These are phyloP conservation scores for Aspergillus haitiensis DNA, from an alignment of 495 filamentous ascomycete genomes.

Conservation along the genomic window DNA sequence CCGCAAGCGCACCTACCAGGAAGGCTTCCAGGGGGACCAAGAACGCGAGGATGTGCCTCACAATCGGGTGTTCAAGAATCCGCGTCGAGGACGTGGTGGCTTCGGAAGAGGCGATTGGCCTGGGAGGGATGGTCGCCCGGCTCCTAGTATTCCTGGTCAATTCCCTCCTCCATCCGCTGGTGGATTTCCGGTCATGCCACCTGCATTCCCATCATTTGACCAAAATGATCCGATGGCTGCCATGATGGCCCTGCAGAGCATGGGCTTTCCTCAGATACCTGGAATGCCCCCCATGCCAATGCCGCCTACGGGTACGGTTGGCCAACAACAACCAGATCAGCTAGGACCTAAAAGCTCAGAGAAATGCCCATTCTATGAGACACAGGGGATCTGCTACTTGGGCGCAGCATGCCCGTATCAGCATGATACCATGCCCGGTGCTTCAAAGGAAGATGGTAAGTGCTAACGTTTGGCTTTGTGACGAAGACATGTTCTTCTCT, in stretches of 20 bases:
- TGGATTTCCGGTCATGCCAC: constrained; percentile 52
- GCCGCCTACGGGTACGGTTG: constrained; percentile 30
- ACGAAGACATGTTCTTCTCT: constrained; percentile 3
- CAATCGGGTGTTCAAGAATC: constrained; percentile 68
- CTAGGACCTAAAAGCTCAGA: constrained; percentile 46
- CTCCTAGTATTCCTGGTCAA: constrained; percentile 25
- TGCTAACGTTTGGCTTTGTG: not conserved
- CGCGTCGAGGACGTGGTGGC: constrained; percentile 63
- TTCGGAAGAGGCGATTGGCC: constrained; percentile 52
- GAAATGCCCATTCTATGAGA: constrained; percentile 84
- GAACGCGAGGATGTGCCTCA: constrained; percentile 44
- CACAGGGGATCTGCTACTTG: constrained; percentile 79
- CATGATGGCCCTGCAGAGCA: constrained; percentile 69
- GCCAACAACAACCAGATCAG: constrained; percentile 34
- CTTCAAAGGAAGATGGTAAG: constrained; percentile 53
- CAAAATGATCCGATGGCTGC: constrained; percentile 67
- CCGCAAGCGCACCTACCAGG: constrained; percentile 61
- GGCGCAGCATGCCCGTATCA: constrained; percentile 79
- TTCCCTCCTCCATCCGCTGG: constrained; percentile 34
- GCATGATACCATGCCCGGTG: constrained; percentile 66
- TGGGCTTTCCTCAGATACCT: constrained; percentile 62
- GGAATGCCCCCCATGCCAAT: constrained; percentile 52
- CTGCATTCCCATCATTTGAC: constrained; percentile 55
- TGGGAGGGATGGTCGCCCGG: constrained; percentile 33
- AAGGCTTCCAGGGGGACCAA: constrained; percentile 56